Percentiles rank a stretch among this genome's conserved stretches.
phyloP scores from a whole-genome alignment of 2,329 filamentous ascomycete species.

The Fusarium algeriense region DNA sequence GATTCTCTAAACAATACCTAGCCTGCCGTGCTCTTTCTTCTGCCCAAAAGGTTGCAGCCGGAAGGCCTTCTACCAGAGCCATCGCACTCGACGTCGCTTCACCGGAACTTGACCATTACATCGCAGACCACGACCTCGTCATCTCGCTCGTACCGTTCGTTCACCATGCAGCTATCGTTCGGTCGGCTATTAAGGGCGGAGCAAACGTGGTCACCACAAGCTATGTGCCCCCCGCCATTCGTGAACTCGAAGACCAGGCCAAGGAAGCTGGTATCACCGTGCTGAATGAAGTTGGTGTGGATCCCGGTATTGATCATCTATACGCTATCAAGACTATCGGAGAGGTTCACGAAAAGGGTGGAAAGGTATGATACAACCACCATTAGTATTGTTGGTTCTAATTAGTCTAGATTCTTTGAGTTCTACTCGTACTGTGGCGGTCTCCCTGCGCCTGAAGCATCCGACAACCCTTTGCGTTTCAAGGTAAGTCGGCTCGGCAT shows the following conservation, averaged over 20 bases:
- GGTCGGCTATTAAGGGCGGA: background rate
- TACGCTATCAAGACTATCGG: background rate
- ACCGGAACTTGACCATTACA: background rate
- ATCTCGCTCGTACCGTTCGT: background rate
- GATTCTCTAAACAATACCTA: background rate
- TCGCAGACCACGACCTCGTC: background rate
- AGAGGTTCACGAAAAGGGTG: background rate
- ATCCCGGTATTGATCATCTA: background rate
- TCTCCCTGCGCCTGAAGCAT: background rate
- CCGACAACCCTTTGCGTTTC: background rate
- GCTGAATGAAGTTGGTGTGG: background rate
- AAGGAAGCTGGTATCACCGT: background rate
- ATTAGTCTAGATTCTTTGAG: background rate
- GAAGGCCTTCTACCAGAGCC: fast-evolving
- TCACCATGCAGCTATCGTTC: background rate
- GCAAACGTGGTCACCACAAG: background rate
- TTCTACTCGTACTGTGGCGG: background rate
- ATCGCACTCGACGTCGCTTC: background rate
- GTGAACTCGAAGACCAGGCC: background rate
- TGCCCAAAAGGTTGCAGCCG: background rate
- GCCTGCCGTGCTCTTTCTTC: background rate
- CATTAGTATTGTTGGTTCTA: fast-evolving
- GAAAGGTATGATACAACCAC: background rate
- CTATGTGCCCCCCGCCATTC: background rate
- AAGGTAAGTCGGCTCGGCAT: background rate